Evolutionary conservation across 768 basidiomycete species (phyloP), one percentile per base, ranked within the genome.

Genomic region (Russula dissimulans): DNA sequence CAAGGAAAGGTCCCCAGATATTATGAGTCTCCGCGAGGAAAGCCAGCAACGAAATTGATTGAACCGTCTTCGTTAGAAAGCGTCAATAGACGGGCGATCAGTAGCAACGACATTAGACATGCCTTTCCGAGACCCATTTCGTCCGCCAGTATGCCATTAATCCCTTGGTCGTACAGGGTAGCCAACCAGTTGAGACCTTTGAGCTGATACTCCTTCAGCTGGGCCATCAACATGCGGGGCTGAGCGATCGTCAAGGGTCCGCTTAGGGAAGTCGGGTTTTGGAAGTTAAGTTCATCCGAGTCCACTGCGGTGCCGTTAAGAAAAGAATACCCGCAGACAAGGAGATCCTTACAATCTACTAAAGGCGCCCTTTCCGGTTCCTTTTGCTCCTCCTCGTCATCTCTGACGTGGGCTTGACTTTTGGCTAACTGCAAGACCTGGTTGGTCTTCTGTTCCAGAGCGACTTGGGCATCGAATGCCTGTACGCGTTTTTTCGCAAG

Each of bases 1-100:
- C 95, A 22, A 99, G 80, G 79, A 99, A 99, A 12, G 97, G 97
- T 0, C 97, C 97, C 97, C 97, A 99, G 60, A 98, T 97, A 69
- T 98, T 91, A 70, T 98, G 97, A 0, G 85, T 85, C 75, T 99
- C 97, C 1, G 95, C 95, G 15, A 99, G 84, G 72, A 98, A 95
- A 7, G 95, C 91, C 48, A 99, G 79, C 6, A 99, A 74, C 14
- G 97, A 95, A 49, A 99, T 98, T 0, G 95, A 97, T 79, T 99
- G 97, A 4, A 99, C 92, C 17, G 97, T 98, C 89, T 92, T 59
- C 15, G 12, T 29, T 5, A 61, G 7, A n/a, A 44, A 1, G 36
- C 14, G 36, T 58, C 31, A 47, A 29, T 32, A 49, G 42, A 42
- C 18, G 22, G 10, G 31, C 65, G 65, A 41, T 72, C 66, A 26